These are phyloP conservation scores for Heritiera littoralis DNA, from an alignment of 345 rosid species.

Conservation along the genomic window DNA sequence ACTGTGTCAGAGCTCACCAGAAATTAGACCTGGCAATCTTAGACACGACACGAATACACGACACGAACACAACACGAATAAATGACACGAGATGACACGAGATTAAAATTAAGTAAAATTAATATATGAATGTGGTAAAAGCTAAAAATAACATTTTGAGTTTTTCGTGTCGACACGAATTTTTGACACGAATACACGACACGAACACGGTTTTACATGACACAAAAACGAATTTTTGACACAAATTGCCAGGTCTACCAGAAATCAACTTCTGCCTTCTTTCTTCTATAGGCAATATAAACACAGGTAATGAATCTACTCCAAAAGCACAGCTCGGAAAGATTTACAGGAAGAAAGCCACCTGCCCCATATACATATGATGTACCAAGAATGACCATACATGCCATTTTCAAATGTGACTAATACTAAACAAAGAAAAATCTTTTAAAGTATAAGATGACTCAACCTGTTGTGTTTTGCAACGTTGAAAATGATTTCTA, in stretches of 20 bases:
- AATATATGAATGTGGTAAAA: too few species aligned
- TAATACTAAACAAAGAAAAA: neutral
- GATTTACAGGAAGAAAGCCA: slow-evolving; percentile 7
- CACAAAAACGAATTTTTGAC: too few species aligned
- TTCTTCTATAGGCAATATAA: neutral
- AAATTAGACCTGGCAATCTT: too few species aligned
- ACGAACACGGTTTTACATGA: too few species aligned
- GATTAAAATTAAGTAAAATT: too few species aligned
- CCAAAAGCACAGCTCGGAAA: neutral
- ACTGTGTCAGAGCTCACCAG: neutral
- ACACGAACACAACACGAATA: too few species aligned
- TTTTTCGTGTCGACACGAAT: too few species aligned
- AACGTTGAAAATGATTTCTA: neutral
- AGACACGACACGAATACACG: too few species aligned
- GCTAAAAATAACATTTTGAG: too few species aligned
- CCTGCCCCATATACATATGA: neutral
- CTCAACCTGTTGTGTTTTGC: neutral
- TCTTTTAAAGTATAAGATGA: neutral
- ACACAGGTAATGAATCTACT: neutral
- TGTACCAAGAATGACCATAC: slow-evolving; percentile 5
- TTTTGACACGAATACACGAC: too few species aligned
- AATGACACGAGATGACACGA: too few species aligned
- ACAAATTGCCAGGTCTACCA: too few species aligned
- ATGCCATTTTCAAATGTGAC: neutral
- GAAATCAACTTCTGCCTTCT: neutral